Conservation (phyloP, 768 basidiomycete genomes). For the Paxillus rubicundulus region DNA sequence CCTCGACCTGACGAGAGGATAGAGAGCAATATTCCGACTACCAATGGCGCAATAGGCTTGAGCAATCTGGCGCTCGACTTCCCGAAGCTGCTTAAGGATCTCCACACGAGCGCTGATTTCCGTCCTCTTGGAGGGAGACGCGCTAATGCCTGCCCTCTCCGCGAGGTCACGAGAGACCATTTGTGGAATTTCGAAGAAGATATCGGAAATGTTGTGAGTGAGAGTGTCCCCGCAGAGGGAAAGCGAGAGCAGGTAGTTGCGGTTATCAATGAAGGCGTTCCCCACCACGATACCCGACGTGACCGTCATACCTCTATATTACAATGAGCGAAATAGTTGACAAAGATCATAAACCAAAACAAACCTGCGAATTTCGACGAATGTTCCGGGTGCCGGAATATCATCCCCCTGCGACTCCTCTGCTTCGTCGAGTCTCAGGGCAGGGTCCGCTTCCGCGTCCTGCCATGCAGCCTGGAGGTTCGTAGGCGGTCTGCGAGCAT, state of each 20-base stretch:
- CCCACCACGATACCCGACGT: conserved; percentile 30
- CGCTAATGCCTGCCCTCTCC: conserved; percentile 44
- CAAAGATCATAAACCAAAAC: conserved; percentile 10
- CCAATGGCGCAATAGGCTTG: conserved; percentile 36
- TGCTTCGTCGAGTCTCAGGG: conserved; percentile 8
- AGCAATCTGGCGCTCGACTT: conserved; percentile 50
- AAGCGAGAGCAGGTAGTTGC: conserved; percentile 28
- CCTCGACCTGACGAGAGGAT: conserved; percentile 43
- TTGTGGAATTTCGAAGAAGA: conserved; percentile 60
- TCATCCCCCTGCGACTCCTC: conserved; percentile 11
- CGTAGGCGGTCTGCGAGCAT: conserved; percentile 18
- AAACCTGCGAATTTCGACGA: conserved; percentile 53
- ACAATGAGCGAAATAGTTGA: conserved; percentile 6
- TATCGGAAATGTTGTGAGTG: conserved; percentile 47
- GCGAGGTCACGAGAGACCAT: conserved; percentile 48
- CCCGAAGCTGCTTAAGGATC: conserved; percentile 57
- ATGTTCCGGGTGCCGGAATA: conserved; percentile 42
- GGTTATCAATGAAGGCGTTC: conserved; percentile 31
- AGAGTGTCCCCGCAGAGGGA: conserved; percentile 50
- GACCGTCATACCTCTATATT: conserved; percentile 16
- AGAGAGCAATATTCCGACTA: conserved; percentile 31
- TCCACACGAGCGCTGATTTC: conserved; percentile 62
- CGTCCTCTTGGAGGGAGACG: conserved; percentile 25
- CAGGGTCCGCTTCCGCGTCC: conserved; percentile 16
- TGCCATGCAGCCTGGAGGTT: conserved; percentile 26